Conservation (phyloP, 1,284 basidiomycete species). For the Apiotrichum siamense region DNA sequence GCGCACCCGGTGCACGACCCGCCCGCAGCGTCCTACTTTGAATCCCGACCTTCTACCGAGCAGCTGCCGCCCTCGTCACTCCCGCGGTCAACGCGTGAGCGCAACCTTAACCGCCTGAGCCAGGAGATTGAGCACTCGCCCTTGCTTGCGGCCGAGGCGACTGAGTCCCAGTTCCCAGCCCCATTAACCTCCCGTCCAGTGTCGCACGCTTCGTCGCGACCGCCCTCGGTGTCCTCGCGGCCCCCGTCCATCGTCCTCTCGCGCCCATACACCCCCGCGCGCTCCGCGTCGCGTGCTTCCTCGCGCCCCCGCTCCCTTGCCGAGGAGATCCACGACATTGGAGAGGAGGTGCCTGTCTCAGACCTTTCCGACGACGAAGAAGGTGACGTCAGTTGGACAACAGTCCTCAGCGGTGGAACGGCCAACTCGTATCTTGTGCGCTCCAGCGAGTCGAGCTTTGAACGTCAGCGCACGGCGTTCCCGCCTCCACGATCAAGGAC, state of each 20-base stretch:
- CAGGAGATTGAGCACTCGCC: background rate
- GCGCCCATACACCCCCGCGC: background rate
- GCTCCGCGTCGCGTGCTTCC: background rate
- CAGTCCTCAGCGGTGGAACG: background rate
- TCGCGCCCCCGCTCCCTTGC: constrained; percentile 2
- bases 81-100: background rate
- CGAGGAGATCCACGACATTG: constrained; percentile 2
- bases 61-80: background rate
- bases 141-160: background rate
- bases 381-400: background rate
- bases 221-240: background rate
- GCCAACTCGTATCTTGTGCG: background rate
- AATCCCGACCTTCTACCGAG: background rate
- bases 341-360: background rate
- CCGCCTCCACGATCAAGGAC: background rate
- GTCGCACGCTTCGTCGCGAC: background rate
- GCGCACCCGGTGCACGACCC: too few relatives aligned
- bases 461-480: background rate
- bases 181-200: background rate
- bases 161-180: too few relatives aligned
- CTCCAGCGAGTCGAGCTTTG: background rate
- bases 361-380: background rate
- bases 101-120: background rate
- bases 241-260: background rate
- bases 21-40: background rate